Evolutionary conservation across 2,329 filamentous ascomycete genomes (phyloP).

Genomic region (Aspergillus pseudoterreus): DNA sequence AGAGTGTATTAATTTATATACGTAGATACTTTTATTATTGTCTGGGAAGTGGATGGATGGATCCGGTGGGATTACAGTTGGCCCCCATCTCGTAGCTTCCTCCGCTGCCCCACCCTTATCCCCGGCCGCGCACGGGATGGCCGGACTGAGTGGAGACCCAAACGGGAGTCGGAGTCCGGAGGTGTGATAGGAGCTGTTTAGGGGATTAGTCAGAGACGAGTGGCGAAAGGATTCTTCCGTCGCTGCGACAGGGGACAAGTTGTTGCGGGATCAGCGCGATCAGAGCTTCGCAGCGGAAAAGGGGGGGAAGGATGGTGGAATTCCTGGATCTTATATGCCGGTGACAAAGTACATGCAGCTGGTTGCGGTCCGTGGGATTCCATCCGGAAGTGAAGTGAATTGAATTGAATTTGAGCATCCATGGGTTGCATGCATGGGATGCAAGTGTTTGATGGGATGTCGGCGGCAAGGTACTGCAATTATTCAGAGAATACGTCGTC

Average conservation of each 20-base stretch:
- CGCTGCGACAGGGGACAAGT: too few relatives aligned
- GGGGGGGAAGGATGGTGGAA: too few relatives aligned
- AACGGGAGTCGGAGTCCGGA: too few relatives aligned
- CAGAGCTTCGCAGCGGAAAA: too few relatives aligned
- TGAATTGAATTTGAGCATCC: background rate
- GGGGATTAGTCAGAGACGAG: too few relatives aligned
- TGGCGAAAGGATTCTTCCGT: too few relatives aligned
- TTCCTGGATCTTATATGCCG: too few relatives aligned
- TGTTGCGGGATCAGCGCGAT: too few relatives aligned
- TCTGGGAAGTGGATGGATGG: background rate
- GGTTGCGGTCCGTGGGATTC: background rate
- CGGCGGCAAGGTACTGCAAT: background rate
- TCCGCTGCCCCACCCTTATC: background rate
- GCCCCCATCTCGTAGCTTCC: background rate
- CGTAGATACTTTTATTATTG: background rate
- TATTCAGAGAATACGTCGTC: background rate
- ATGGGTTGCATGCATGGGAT: constrained; percentile 1
- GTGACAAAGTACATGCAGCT: constrained; percentile 4
- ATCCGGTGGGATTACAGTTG: background rate
- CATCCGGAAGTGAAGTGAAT: background rate
- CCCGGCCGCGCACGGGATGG: too few relatives aligned
- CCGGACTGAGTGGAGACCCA: too few relatives aligned
- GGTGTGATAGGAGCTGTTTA: too few relatives aligned
- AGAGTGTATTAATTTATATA: background rate
- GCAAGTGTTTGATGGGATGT: background rate